These are phyloP conservation scores for Saccharomycopsis fibuligera DNA, from an alignment of 805 yeast species.

Conservation along the genomic window DNA sequence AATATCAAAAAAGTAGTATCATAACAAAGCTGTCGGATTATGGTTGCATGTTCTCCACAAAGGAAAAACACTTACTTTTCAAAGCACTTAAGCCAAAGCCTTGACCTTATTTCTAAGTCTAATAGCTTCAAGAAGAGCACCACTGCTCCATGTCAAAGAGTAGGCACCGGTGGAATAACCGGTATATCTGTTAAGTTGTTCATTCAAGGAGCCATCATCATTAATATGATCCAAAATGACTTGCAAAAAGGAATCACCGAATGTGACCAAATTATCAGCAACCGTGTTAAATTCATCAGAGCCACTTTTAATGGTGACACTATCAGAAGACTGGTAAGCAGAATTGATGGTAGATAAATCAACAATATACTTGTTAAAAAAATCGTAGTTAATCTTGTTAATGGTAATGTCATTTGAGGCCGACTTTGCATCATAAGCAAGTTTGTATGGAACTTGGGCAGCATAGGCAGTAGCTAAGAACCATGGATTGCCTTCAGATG, in stretches of 20 bases:
- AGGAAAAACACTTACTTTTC: too few species aligned
- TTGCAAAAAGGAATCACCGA: slow-evolving; percentile 16
- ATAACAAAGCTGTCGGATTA: too few species aligned
- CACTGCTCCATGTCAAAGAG: slow-evolving; percentile 70
- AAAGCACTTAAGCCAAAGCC: too few species aligned
- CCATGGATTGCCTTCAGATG: slow-evolving; percentile 86
- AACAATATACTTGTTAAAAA: slow-evolving; percentile 7
- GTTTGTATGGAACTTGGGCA: slow-evolving; percentile 53
- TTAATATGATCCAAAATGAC: slow-evolving; percentile 29
- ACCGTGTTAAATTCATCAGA: slow-evolving; percentile 20
- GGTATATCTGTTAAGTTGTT: slow-evolving; percentile 57
- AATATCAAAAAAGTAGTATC: too few species aligned
- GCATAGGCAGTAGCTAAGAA: slow-evolving; percentile 71
- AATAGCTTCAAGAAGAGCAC: slow-evolving; percentile 49
- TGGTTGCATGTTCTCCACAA: too few species aligned
- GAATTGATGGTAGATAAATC: slow-evolving; percentile 20
- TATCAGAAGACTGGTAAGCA: neutral
- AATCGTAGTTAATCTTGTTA: slow-evolving; percentile 6
- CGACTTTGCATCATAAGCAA: slow-evolving; percentile 34
- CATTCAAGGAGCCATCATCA: slow-evolving; percentile 56
- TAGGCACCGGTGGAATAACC: slow-evolving; percentile 74
- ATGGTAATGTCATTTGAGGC: neutral
- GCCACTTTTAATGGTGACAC: slow-evolving; percentile 27
- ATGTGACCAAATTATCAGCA: neutral
- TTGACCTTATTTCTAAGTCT: slow-evolving; percentile 9